Percentiles rank a stretch among this genome's conserved stretches.
phyloP scores from a whole-genome alignment of 1,284 basidiomycete species.

The Stereum hirsutum region DNA sequence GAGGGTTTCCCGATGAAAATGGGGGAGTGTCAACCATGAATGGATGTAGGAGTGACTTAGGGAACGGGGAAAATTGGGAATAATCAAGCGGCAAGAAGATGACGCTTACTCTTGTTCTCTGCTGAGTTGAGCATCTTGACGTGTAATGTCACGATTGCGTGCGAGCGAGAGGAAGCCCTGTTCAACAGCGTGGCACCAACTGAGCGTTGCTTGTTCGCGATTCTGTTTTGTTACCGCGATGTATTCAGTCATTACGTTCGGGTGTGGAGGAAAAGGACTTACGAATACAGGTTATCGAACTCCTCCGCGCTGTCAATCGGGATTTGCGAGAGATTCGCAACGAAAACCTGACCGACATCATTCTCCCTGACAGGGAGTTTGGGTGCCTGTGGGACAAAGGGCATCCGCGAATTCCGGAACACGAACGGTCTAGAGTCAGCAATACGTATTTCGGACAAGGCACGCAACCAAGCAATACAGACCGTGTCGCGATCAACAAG shows the following conservation, averaged over 20 bases:
- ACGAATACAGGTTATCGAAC: background rate
- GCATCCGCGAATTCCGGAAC: constrained; percentile 2
- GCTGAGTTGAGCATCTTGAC: constrained; percentile 40
- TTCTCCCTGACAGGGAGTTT: constrained; percentile 79
- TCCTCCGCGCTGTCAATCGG: background rate
- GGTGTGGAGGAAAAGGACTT: background rate
- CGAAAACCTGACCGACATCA: constrained; percentile 49
- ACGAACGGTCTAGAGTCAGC: background rate
- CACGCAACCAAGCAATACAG: constrained; percentile 14
- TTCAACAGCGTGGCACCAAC: constrained; percentile 80
- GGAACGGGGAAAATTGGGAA: background rate
- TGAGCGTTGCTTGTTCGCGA: constrained; percentile 64
- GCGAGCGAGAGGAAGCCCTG: constrained; percentile 70
- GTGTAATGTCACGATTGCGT: constrained; percentile 71
- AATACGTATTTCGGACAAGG: background rate
- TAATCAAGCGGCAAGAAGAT: constrained; percentile 5
- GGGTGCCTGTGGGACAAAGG: constrained; percentile 38
- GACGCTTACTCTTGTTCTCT: constrained; percentile 36
- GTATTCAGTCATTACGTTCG: background rate
- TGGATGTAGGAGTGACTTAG: no score
- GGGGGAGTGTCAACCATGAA: no score
- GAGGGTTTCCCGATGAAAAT: no score
- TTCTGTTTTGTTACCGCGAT: no score
- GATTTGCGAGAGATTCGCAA: background rate
- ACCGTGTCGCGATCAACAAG: constrained; percentile 63